A percentile compares a stretch with the other conserved stretches of the same genome.
Conservation (phyloP, 768 basidiomycete species). For the Leccinum uliginosum region DNA sequence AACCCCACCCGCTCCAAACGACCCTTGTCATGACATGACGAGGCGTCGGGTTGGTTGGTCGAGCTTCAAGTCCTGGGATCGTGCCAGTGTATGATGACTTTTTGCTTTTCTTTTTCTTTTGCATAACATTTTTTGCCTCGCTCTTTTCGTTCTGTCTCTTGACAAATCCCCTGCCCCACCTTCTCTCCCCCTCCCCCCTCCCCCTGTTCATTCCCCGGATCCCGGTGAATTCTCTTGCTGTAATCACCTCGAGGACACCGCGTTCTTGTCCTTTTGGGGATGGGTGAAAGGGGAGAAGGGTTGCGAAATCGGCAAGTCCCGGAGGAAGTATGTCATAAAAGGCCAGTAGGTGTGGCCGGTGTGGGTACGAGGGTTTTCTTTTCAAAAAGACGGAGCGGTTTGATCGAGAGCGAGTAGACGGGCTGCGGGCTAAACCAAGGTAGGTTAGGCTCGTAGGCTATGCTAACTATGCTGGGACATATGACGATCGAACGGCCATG, state of each 20-base stretch:
- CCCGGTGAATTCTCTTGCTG: slow-evolving; percentile 12
- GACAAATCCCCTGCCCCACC: neutral
- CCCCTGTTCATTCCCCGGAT: slow-evolving; percentile 1
- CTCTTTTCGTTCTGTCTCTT: slow-evolving; percentile 1
- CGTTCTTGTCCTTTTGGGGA: slow-evolving; percentile 10
- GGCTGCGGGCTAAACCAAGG: neutral
- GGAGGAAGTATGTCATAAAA: neutral
- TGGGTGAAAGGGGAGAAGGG: neutral
- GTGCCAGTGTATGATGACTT: neutral
- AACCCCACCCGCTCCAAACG: slow-evolving; percentile 17
- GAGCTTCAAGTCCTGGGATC: neutral
- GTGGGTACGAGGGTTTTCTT: slow-evolving; percentile 16
- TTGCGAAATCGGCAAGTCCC: neutral
- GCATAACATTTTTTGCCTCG: neutral
- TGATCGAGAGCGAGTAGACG: neutral
- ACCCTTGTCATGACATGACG: neutral
- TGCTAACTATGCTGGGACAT: neutral
- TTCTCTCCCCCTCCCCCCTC: neutral
- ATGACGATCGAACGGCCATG: neutral
- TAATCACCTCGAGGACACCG: slow-evolving; percentile 31
- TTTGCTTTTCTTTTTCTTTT: neutral
- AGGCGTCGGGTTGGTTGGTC: neutral
- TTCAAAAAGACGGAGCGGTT: neutral
- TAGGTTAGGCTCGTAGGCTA: neutral
- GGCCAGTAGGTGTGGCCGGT: neutral